Percentiles rank a stretch among this genome's conserved stretches.
Conservation (phyloP, 176 grass and related monocot genomes). For the Hyparrhenia diplandra region DNA sequence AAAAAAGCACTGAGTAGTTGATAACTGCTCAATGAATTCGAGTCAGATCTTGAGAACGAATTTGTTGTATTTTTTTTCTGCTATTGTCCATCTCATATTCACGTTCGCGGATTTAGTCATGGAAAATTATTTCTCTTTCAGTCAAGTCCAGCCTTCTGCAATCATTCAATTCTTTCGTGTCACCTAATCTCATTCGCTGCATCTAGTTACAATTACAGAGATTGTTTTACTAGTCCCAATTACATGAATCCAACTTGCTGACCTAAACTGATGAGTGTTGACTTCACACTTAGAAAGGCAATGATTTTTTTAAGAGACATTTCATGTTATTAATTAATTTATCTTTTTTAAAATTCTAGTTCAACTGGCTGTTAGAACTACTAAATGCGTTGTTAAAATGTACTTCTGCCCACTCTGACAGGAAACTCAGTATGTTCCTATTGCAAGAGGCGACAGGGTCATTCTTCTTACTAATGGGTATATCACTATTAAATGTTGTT, state of each 20-base stretch:
- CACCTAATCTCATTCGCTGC: not conserved
- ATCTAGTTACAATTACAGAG: slow-evolving; percentile 1
- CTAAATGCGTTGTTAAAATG: slow-evolving; percentile 16
- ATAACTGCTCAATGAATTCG: not conserved
- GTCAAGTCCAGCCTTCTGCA: no score
- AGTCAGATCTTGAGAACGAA: not conserved
- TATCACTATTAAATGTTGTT: not conserved
- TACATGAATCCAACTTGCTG: not conserved
- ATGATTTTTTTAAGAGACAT: no score
- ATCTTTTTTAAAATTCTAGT: not conserved
- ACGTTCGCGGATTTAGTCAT: not conserved
- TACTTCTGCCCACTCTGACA: slow-evolving; percentile 30
- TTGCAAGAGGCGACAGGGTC: slow-evolving; percentile 82
- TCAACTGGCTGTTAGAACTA: not conserved
- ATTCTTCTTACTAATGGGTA: slow-evolving; percentile 94
- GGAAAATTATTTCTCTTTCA: not conserved
- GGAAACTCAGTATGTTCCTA: slow-evolving; percentile 94
- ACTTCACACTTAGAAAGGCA: not conserved
- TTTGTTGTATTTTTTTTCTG: not conserved
- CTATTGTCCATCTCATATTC: not conserved
- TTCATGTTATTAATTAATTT: not conserved
- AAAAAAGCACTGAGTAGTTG: not conserved
- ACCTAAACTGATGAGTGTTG: not conserved
- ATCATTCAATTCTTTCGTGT: not conserved
- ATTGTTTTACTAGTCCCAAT: not conserved